Conservation (phyloP, 1,139 yeast species). For the Taiozyma sp. region DNA sequence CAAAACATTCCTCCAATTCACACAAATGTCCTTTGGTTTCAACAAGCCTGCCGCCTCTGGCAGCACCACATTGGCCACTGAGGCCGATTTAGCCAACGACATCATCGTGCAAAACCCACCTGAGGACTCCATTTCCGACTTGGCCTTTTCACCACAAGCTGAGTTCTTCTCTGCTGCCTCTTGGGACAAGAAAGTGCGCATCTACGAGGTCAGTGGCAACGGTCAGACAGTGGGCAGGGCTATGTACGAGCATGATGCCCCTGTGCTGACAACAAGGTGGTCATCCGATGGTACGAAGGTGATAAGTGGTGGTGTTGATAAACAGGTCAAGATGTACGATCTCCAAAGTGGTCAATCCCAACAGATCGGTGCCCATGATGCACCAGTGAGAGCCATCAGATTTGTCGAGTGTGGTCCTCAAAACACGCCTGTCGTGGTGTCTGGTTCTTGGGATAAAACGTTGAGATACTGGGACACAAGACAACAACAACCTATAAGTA, state of each 20-base stretch:
- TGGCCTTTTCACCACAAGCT: slow-evolving; percentile 89
- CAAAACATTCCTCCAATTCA: neutral
- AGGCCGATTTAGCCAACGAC: slow-evolving; percentile 71
- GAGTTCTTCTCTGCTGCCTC: slow-evolving; percentile 77
- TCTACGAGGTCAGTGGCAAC: slow-evolving; percentile 75
- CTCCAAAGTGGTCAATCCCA: slow-evolving; percentile 74
- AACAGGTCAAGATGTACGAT: slow-evolving; percentile 81
- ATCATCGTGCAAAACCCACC: slow-evolving; percentile 80
- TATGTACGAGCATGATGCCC: slow-evolving; percentile 82
- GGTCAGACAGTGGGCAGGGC: slow-evolving; percentile 78
- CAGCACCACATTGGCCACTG: slow-evolving; percentile 44
- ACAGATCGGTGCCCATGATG: slow-evolving; percentile 85
- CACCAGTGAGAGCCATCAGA: slow-evolving; percentile 69
- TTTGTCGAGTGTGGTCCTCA: slow-evolving; percentile 80
- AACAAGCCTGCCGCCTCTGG: slow-evolving; percentile 17
- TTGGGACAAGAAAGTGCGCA: slow-evolving; percentile 94
- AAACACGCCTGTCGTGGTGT: slow-evolving; percentile 77
- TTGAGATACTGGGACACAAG: slow-evolving; percentile 92
- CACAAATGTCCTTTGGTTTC: slow-evolving; percentile 16
- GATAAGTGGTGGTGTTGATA: slow-evolving; percentile 90
- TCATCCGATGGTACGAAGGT: slow-evolving; percentile 82
- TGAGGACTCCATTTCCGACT: slow-evolving; percentile 84
- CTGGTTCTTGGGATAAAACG: slow-evolving; percentile 97
- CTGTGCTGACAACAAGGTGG: slow-evolving; percentile 82
- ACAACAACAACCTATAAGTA: slow-evolving; percentile 77